Percentiles rank a stretch among this genome's conserved stretches.
These are phyloP conservation scores for Aspergillus neotritici DNA, from an alignment of 2,329 filamentous ascomycete species.

Conservation along the genomic window DNA sequence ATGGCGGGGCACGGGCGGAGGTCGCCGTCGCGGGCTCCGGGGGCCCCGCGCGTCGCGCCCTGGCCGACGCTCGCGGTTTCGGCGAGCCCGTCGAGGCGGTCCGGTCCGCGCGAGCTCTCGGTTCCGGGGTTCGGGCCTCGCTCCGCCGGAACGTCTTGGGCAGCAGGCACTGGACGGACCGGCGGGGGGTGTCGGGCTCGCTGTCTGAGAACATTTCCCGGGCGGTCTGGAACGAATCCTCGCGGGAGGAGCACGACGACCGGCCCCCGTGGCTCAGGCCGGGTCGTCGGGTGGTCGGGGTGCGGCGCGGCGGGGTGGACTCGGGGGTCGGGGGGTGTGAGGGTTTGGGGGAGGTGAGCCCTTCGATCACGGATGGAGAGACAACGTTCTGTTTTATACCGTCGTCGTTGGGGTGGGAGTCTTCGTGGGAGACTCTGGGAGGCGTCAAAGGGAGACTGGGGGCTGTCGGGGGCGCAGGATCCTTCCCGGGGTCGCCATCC, in stretches of 20 bases:
- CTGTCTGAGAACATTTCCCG: conserved; percentile 60
- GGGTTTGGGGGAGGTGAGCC: conserved; percentile 57
- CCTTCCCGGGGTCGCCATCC: conserved; percentile 20
- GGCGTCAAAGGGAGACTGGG: conserved; percentile 36
- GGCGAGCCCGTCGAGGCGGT: too few relatives aligned
- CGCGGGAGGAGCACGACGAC: conserved; percentile 52
- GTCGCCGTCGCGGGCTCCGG: too few relatives aligned
- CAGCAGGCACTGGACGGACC: conserved; percentile 16
- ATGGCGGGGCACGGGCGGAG: neutral
- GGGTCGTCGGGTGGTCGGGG: conserved; percentile 28
- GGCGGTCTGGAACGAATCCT: conserved; percentile 68
- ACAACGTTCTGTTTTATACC: conserved; percentile 20
- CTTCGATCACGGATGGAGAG: conserved; percentile 21
- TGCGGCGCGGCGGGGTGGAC: conserved; percentile 60
- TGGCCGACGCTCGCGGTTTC: too few relatives aligned
- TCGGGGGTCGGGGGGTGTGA: conserved; percentile 69
- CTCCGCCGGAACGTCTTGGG: conserved; percentile 1
- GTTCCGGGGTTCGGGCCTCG: too few relatives aligned
- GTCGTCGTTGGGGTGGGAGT: conserved; percentile 13
- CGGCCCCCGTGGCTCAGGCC: conserved; percentile 50
- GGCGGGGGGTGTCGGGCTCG: conserved; percentile 41
- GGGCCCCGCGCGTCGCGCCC: too few relatives aligned
- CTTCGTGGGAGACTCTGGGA: conserved; percentile 26
- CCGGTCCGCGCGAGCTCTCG: too few relatives aligned
- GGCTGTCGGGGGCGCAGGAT: conserved; percentile 16